These are phyloP conservation scores for Umbelopsis sp. DNA, from an alignment of 371 early-diverging fungal genomes.

Conservation along the genomic window DNA sequence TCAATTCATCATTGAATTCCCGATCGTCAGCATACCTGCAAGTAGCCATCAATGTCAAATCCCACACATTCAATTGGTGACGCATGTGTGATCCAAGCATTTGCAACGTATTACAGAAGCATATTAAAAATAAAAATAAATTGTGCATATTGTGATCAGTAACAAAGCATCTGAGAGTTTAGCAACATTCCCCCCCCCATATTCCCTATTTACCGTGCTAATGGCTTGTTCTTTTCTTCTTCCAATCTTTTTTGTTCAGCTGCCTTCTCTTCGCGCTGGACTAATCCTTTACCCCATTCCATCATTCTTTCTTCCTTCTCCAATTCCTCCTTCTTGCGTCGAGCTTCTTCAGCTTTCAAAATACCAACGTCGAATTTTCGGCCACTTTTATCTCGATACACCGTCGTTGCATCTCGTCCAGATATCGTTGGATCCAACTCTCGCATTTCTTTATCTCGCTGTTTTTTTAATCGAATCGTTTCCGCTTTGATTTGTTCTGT, in stretches of 20 bases:
- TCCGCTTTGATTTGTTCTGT: conserved; percentile 53
- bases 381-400: conserved; percentile 80
- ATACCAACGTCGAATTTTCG: conserved; percentile 71
- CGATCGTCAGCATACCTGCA: conserved; percentile 64
- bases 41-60: neutral
- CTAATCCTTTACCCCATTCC: conserved; percentile 82
- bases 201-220: conserved; percentile 54
- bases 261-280: conserved; percentile 65
- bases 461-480: conserved; percentile 35
- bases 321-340: conserved; percentile 56
- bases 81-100: too few species aligned
- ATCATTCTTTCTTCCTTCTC: conserved; percentile 68
- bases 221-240: conserved; percentile 63
- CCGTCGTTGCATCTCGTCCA: conserved; percentile 65
- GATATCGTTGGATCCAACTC: conserved; percentile 38
- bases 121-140: conserved; percentile 7
- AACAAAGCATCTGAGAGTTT: neutral
- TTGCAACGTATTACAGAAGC: too few species aligned
- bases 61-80: neutral
- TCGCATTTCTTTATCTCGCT: conserved; percentile 40
- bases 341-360: conserved; percentile 63
- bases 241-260: conserved; percentile 47
- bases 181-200: neutral
- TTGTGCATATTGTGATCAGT: neutral
- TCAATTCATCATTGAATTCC: conserved; percentile 65